phyloP scores from a whole-genome alignment of 306 rosid genomes.

The Trifolium fragiferum region DNA sequence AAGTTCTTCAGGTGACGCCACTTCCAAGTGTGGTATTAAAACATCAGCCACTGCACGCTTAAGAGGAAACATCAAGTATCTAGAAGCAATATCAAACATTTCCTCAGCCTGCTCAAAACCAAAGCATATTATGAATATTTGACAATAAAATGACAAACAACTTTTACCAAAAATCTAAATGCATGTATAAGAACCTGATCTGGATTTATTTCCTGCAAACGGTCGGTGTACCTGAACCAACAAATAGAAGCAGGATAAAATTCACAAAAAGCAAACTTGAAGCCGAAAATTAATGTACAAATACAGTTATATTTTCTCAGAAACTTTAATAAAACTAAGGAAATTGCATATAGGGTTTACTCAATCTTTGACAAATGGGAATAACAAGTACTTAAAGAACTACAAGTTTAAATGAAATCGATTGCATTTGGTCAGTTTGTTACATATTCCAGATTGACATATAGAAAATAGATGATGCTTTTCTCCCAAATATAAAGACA shows the following conservation, averaged over 20 bases:
- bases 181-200: constrained; percentile 66
- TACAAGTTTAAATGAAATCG: background rate
- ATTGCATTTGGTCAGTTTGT: constrained; percentile 19
- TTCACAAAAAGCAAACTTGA: constrained; percentile 27
- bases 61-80: constrained; percentile 89
- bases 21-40: constrained; percentile 79
- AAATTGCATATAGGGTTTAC: constrained; percentile 33
- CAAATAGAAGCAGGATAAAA: constrained; percentile 40
- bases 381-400: constrained; percentile 17
- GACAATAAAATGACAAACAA: constrained; percentile 33
- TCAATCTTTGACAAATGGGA: constrained; percentile 27
- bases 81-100: constrained; percentile 89
- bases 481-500: constrained; percentile 3
- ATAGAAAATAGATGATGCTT: constrained; percentile 5
- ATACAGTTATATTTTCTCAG: constrained; percentile 17
- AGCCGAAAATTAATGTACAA: constrained; percentile 25
- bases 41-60: constrained; percentile 95
- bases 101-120: constrained; percentile 75
- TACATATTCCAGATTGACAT: constrained; percentile 22
- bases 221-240: constrained; percentile 86
- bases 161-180: constrained; percentile 24
- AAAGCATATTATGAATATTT: constrained; percentile 35
- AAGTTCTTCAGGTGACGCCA: constrained; percentile 80
- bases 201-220: constrained; percentile 79
- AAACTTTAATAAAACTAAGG: constrained; percentile 29